phyloP scores from a whole-genome alignment of 2,329 filamentous ascomycete genomes.

The Eutypella sp. region DNA sequence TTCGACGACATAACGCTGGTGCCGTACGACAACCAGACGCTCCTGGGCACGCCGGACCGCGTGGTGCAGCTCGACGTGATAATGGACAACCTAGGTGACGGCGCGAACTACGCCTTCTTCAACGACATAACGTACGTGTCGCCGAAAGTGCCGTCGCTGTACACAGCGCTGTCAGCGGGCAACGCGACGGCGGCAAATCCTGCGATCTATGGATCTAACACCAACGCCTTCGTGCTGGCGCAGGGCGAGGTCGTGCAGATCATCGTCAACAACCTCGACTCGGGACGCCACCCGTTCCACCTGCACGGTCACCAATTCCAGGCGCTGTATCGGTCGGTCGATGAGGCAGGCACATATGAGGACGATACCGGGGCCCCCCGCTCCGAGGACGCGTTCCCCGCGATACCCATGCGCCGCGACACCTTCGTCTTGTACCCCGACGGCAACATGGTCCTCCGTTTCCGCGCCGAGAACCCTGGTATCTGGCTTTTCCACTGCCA shows the following conservation, averaged over 20 bases:
- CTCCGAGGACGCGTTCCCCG: constrained; percentile 41
- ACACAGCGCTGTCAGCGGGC: constrained; percentile 64
- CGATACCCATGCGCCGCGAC: constrained; percentile 61
- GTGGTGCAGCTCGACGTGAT: constrained; percentile 57
- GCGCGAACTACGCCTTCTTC: constrained; percentile 65
- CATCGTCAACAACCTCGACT: constrained; percentile 71
- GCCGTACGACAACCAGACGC: constrained; percentile 59
- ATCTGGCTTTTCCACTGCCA: constrained; percentile 77
- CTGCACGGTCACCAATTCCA: constrained; percentile 76
- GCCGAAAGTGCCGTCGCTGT: constrained; percentile 76
- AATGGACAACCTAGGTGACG: constrained; percentile 65
- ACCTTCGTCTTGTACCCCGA: constrained; percentile 60
- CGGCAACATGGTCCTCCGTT: constrained; percentile 65
- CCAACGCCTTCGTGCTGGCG: constrained; percentile 63
- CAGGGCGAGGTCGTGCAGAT: constrained; percentile 67
- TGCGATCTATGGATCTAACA: constrained; percentile 61
- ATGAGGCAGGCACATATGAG: constrained; percentile 53
- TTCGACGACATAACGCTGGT: constrained; percentile 71
- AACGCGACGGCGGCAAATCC: constrained; percentile 51
- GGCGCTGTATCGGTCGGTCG: constrained; percentile 54
- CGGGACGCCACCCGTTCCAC: constrained; percentile 69
- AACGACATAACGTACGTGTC: constrained; percentile 72
- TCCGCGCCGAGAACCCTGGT: constrained; percentile 61
- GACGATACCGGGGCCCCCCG: constrained; percentile 31
- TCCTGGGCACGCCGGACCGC: constrained; percentile 58